Evolutionary conservation across 192 early-diverging fungal species (phyloP).

Genomic region (Podila clonocystis): DNA sequence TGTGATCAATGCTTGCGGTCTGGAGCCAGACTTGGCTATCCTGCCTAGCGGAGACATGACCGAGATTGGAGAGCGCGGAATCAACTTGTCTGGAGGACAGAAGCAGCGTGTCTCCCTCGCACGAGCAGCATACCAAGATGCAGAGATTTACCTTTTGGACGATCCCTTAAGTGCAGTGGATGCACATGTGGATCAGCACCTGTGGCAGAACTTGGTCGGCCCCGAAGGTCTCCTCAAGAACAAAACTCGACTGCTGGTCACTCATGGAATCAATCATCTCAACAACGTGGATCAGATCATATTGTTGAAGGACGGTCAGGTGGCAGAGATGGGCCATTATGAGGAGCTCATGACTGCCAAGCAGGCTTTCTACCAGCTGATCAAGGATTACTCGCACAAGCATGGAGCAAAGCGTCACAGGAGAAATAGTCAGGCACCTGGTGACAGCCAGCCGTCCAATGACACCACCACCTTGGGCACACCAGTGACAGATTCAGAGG

Average conservation of each 20-base stretch:
- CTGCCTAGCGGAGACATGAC: constrained; percentile 88
- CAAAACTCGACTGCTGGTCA: constrained; percentile 83
- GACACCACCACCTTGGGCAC: too few relatives aligned
- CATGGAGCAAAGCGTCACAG: constrained; percentile 23
- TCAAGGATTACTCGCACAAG: constrained; percentile 72
- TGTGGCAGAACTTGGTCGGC: constrained; percentile 89
- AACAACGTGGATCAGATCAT: constrained; percentile 70
- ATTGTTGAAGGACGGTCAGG: constrained; percentile 73
- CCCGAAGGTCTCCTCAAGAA: constrained; percentile 78
- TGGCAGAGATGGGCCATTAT: constrained; percentile 73
- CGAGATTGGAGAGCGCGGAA: constrained; percentile 90
- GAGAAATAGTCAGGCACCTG: constrained; percentile 8
- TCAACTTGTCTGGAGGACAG: constrained; percentile 92
- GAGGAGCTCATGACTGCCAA: constrained; percentile 67
- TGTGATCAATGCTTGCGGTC: constrained; percentile 79
- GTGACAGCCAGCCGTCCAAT: too few relatives aligned
- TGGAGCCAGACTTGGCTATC: constrained; percentile 83
- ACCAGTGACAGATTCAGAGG: not conserved
- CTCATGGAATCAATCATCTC: constrained; percentile 81
- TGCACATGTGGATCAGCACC: constrained; percentile 64
- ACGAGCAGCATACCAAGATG: constrained; percentile 84
- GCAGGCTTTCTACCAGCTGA: constrained; percentile 67
- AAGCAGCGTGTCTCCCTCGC: constrained; percentile 71
- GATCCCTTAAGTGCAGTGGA: constrained; percentile 67
- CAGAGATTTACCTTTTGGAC: constrained; percentile 66